Base-by-base conservation (phyloP, 2,329 filamentous ascomycete genomes). In the Aspergillus sp. region DNA sequence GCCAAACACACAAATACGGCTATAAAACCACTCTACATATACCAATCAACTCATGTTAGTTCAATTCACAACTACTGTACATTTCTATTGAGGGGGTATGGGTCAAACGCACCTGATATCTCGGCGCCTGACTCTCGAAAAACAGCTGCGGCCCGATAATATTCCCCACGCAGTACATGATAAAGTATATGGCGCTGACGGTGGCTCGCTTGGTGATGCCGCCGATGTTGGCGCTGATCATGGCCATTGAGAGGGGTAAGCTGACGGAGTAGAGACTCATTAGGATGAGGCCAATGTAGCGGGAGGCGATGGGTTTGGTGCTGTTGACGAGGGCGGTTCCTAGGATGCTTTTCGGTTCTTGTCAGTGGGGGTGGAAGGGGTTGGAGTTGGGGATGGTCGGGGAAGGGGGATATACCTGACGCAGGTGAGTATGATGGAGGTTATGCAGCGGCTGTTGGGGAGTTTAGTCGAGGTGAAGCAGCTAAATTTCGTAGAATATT, bases 121-220 rank as follows among this genome's bases (percentile, higher is more conserved):
- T 21, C 2, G 80, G 79, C 5, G 78, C 78, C 61, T 81, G 72
- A 7, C 67, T 64, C 9, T 66, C 69, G 57, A 77, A 76, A 64
- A 81, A 81, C 0, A 79, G 71, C 64, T 81, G 79, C 12, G 80
- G 79, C 0, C 78, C 79, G 19, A 80, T 67, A 23, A 81, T 78
- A 58, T 81, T 81, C 5, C 78, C 79, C 8, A 75, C 66, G 41
- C 76, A 77, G 62, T 79, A 81, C 30, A 74, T 70, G 19, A 81
- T 71, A 41, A 81, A 77, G 8, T 77, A 73, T 9, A 83, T 62
- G 0, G 80, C 80, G 23, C 77, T 80, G 6, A 78, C 75, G 0
- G 79, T 81, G 12, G 79, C 78, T 56, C 80, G 78, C 67, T 83
- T 83, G 1, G 80, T 81, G 57, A 82, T 80, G 0, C 80, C 81